Percentiles rank a stretch among this genome's conserved stretches.
phyloP scores from a whole-genome alignment of 2,329 filamentous ascomycete species.

The Dothideomycetes sp. region DNA sequence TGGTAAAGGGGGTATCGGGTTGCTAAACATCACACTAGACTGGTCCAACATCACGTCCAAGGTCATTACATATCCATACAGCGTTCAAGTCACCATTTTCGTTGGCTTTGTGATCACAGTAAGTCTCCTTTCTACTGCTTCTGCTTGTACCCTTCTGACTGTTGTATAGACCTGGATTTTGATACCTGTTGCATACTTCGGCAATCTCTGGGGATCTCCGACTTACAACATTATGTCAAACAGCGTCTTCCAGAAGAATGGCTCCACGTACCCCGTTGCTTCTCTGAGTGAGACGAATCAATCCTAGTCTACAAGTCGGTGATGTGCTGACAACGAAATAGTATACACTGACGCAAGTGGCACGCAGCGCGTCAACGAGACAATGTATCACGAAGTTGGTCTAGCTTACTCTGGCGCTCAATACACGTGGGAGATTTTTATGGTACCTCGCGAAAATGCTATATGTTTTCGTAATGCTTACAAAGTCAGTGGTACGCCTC shows the following conservation, averaged over 20 bases:
- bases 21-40: constrained; percentile 48
- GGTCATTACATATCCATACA: constrained; percentile 44
- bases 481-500: background rate
- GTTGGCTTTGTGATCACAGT: constrained; percentile 24
- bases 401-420: constrained; percentile 47
- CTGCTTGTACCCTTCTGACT: background rate
- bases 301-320: too few species aligned
- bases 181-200: constrained; percentile 48
- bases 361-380: constrained; percentile 32
- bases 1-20: constrained; percentile 47
- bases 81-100: constrained; percentile 45
- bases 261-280: constrained; percentile 33
- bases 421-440: constrained; percentile 47
- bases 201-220: constrained; percentile 37
- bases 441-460: constrained; percentile 14
- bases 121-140: background rate
- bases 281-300: constrained; percentile 30
- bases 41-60: constrained; percentile 48
- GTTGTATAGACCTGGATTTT: constrained; percentile 35
- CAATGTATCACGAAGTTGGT: constrained; percentile 34
- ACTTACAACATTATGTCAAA: constrained; percentile 48
- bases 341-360: background rate
- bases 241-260: constrained; percentile 35
- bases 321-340: too few species aligned
- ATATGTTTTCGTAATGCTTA: background rate